phyloP scores from a whole-genome alignment of 352 stramenopile species.

The Pythium pectinolyticum region DNA sequence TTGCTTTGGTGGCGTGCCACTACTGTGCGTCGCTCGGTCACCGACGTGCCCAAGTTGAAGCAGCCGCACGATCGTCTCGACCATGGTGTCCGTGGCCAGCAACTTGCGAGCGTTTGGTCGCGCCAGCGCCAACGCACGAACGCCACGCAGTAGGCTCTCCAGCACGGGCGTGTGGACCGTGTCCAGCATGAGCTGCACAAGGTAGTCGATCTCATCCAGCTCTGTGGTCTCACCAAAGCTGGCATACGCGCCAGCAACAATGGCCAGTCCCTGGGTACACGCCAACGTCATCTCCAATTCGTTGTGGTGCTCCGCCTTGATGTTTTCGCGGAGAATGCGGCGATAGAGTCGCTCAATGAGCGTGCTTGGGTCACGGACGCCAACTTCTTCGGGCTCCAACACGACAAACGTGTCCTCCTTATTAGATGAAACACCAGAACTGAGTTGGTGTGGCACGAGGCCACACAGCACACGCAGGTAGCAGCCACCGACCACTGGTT shows the following conservation, averaged over 20 bases:
- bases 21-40: slow-evolving; percentile 23
- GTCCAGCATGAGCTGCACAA: slow-evolving; percentile 61
- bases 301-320: slow-evolving; percentile 63
- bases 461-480: slow-evolving; percentile 82
- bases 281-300: slow-evolving; percentile 62
- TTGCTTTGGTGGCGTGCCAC: slow-evolving; percentile 13
- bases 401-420: slow-evolving; percentile 56
- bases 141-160: slow-evolving; percentile 48
- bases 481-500: slow-evolving; percentile 87
- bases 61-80: slow-evolving; percentile 59
- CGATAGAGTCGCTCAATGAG: slow-evolving; percentile 68
- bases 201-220: slow-evolving; percentile 72
- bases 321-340: slow-evolving; percentile 74
- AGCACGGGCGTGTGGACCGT: slow-evolving; percentile 65
- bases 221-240: slow-evolving; percentile 36
- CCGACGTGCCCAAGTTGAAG: slow-evolving; percentile 64
- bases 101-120: slow-evolving; percentile 54
- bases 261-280: slow-evolving; percentile 62
- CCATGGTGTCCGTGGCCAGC: slow-evolving; percentile 37
- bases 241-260: slow-evolving; percentile 59
- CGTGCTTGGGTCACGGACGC: slow-evolving; percentile 46
- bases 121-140: slow-evolving; percentile 56
- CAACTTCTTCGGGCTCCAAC: slow-evolving; percentile 55
- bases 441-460: slow-evolving; percentile 19
- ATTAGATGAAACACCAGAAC: not conserved